phyloP scores from a whole-genome alignment of 768 basidiomycete species.

The Tylopilus subfusipes region DNA sequence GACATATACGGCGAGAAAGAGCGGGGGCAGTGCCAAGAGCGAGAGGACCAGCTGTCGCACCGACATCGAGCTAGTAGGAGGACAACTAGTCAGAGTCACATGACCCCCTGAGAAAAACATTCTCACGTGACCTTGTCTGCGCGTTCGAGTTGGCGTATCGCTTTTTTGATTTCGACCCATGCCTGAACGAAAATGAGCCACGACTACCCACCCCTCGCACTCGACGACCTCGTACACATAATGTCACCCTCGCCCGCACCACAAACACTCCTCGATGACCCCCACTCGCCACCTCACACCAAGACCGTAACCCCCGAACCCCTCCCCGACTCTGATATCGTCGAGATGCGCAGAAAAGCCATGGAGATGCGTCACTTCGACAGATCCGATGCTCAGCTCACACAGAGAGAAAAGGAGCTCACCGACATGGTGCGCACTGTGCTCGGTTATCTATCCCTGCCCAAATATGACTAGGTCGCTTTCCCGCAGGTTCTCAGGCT shows the following conservation, averaged over 20 bases:
- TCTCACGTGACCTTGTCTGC: slow-evolving; percentile 33
- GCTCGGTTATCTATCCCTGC: slow-evolving; percentile 7
- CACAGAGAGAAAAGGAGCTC: slow-evolving; percentile 48
- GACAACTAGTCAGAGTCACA: slow-evolving; percentile 11
- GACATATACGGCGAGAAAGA: slow-evolving; percentile 59
- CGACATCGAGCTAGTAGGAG: slow-evolving; percentile 5
- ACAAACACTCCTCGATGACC: slow-evolving; percentile 17
- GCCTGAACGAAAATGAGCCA: slow-evolving; percentile 28
- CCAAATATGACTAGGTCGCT: slow-evolving; percentile 1
- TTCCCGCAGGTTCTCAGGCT: slow-evolving; percentile 45
- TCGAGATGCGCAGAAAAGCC: slow-evolving; percentile 45
- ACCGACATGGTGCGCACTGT: slow-evolving; percentile 51
- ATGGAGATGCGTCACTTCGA: slow-evolving; percentile 40
- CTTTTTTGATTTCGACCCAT: slow-evolving; percentile 29
- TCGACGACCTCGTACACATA: slow-evolving; percentile 55
- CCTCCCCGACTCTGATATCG: slow-evolving; percentile 46
- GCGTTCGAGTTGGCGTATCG: slow-evolving; percentile 38
- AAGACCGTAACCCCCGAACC: slow-evolving; percentile 33
- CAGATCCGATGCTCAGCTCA: slow-evolving; percentile 22
- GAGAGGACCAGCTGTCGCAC: slow-evolving; percentile 29
- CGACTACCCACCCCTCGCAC: slow-evolving; percentile 40
- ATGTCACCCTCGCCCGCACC: slow-evolving; percentile 51
- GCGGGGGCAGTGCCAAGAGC: slow-evolving; percentile 57
- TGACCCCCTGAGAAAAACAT: slow-evolving; percentile 24
- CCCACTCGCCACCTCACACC: slow-evolving; percentile 16